Evolutionary conservation across 176 grass and related monocot species (phyloP).

Genomic region (Hordeum marinum): DNA sequence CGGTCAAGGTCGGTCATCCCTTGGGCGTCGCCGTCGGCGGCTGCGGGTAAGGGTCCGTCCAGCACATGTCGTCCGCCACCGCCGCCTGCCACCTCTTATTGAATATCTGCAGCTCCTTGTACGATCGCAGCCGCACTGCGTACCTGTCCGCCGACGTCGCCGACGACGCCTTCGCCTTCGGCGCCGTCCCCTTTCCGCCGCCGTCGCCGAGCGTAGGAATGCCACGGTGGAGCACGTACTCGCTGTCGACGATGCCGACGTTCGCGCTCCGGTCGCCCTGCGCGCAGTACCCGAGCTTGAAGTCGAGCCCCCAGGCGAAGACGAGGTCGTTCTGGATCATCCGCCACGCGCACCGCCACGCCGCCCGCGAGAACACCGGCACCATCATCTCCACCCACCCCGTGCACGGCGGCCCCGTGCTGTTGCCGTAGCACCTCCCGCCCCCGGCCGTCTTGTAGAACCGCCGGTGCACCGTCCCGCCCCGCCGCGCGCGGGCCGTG

Average conservation of each 20-base stretch:
- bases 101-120: conserved; percentile 60
- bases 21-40: not conserved
- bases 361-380: conserved; percentile 72
- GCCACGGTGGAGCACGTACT: conserved; percentile 76
- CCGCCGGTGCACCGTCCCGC: conserved; percentile 58
- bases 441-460: conserved; percentile 54
- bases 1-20: not conserved
- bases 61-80: conserved; percentile 56
- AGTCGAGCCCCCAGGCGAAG: conserved; percentile 87
- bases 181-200: not conserved
- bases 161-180: not conserved
- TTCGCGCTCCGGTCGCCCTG: conserved; percentile 55
- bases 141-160: conserved; percentile 33
- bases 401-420: conserved; percentile 68
- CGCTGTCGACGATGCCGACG: conserved; percentile 81
- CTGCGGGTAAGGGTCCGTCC: conserved; percentile 63
- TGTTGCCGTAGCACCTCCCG: conserved; percentile 57
- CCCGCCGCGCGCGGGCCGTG: conserved; percentile 36
- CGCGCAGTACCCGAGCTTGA: conserved; percentile 88
- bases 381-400: conserved; percentile 99
- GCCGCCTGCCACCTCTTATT: conserved; percentile 69
- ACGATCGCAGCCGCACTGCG: conserved; percentile 66
- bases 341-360: conserved; percentile 84
- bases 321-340: conserved; percentile 98
- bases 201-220: conserved; percentile 67